Evolutionary conservation across 768 basidiomycete genomes (phyloP).

Genomic region (Boletus subcaerulescens): DNA sequence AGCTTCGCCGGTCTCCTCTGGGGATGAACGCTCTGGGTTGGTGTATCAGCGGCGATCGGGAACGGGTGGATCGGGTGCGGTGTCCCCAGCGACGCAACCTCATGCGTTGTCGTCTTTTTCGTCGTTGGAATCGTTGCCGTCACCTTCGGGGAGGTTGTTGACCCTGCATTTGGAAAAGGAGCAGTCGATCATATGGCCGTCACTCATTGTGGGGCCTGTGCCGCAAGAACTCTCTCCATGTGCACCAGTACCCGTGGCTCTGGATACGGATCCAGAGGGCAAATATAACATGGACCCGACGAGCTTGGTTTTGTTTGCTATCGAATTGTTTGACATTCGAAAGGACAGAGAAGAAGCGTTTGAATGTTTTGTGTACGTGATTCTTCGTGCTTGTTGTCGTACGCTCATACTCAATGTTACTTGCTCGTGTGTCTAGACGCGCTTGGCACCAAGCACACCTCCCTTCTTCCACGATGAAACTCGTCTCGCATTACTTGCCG

Average conservation of each 20-base stretch:
- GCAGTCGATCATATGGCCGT: conserved; percentile 79
- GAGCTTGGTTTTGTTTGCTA: conserved; percentile 66
- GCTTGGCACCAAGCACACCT: conserved; percentile 79
- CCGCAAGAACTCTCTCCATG: conserved; percentile 57
- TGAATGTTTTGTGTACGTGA: conserved; percentile 72
- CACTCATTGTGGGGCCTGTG: conserved; percentile 69
- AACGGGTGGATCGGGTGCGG: conserved; percentile 47
- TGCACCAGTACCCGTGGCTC: conserved; percentile 49
- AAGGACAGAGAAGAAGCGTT: conserved; percentile 76
- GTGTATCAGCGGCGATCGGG: conserved; percentile 16
- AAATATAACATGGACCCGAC: conserved; percentile 87
- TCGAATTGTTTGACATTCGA: conserved; percentile 72
- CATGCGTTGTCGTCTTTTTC: conserved; percentile 70
- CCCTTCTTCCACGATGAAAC: conserved; percentile 73
- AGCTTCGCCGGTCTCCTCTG: conserved; percentile 62
- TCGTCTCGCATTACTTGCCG: conserved; percentile 72
- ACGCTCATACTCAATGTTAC: background rate
- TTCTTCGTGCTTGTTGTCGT: background rate
- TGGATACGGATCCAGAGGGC: conserved; percentile 49
- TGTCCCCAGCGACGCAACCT: conserved; percentile 54
- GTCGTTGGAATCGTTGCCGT: conserved; percentile 69
- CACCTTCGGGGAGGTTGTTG: conserved; percentile 60
- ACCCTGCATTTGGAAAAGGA: conserved; percentile 82
- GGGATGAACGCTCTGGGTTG: conserved; percentile 43
- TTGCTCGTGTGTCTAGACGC: conserved; percentile 44